Percentiles rank a stretch among this genome's conserved stretches.
Conservation (phyloP, 129 eudicot species). For the Glebionis coronaria region DNA sequence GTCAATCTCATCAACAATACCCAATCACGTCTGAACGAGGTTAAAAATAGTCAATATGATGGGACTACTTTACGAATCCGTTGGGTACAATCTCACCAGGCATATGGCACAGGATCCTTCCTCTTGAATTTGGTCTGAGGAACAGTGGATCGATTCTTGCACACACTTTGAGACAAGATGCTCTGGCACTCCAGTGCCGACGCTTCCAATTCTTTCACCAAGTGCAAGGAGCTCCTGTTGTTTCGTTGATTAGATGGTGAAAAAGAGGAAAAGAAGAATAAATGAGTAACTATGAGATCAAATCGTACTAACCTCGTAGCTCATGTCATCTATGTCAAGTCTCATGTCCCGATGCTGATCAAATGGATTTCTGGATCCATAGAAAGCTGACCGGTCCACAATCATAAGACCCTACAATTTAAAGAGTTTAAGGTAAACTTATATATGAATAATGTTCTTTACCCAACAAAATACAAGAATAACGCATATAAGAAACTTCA, state of each 20-base stretch:
- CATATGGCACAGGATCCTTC: slow-evolving; percentile 76
- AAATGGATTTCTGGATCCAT: slow-evolving; percentile 53
- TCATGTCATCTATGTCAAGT: slow-evolving; percentile 69
- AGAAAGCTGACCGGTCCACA: slow-evolving; percentile 43
- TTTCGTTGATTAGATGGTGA: neutral
- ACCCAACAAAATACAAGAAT: no score
- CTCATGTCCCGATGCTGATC: slow-evolving; percentile 83
- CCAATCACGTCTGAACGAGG: no score
- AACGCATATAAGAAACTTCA: neutral
- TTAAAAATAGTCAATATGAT: neutral
- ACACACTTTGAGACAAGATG: slow-evolving; percentile 50
- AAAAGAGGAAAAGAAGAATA: slow-evolving; percentile 1
- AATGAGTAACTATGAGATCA: neutral
- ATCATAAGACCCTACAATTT: slow-evolving; percentile 53
- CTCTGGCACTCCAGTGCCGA: slow-evolving; percentile 63
- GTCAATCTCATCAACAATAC: neutral
- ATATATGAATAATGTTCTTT: neutral
- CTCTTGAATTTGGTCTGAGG: slow-evolving; percentile 57
- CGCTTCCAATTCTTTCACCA: slow-evolving; percentile 73
- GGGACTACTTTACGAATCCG: neutral
- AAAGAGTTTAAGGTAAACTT: neutral
- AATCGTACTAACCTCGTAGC: slow-evolving; percentile 52
- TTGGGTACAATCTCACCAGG: slow-evolving; percentile 46
- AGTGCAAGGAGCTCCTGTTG: slow-evolving; percentile 79
- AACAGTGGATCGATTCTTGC: slow-evolving; percentile 61